Conservation (phyloP, 2,329 filamentous ascomycete genomes). For the Pseudogymnoascus sp. region DNA sequence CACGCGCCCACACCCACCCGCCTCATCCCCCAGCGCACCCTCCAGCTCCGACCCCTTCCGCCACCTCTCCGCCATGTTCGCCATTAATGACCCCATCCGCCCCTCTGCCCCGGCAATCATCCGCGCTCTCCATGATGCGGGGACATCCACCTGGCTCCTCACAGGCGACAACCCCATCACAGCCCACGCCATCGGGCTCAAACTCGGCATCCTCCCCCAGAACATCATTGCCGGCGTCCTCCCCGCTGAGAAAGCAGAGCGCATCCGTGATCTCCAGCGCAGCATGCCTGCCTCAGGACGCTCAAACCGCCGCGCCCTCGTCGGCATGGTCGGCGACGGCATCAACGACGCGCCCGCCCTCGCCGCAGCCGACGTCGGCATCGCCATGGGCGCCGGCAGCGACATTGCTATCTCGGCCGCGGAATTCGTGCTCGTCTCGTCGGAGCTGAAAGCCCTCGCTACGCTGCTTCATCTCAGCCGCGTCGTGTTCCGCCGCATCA, state of each 20-base stretch:
- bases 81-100: conserved; percentile 74
- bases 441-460: conserved; percentile 47
- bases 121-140: conserved; percentile 51
- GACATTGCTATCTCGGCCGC: conserved; percentile 73
- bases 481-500: conserved; percentile 52
- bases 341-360: conserved; percentile 77
- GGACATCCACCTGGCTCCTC: conserved; percentile 80
- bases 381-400: conserved; percentile 67
- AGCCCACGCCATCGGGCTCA: conserved; percentile 66
- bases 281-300: not conserved
- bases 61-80: conserved; percentile 56
- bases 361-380: conserved; percentile 68
- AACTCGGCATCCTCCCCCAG: conserved; percentile 61
- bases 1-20: conserved; percentile 19
- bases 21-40: not conserved
- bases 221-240: conserved; percentile 85
- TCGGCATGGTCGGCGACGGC: conserved; percentile 76
- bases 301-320: conserved; percentile 38
- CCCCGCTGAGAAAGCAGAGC: conserved; percentile 70
- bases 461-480: conserved; percentile 49
- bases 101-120: conserved; percentile 62
- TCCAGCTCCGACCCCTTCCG: conserved; percentile 28
- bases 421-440: conserved; percentile 65
- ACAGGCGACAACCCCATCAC: conserved; percentile 87
- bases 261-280: conserved; percentile 54